phyloP scores from a whole-genome alignment of 495 filamentous ascomycete genomes.

The Aspergillus carlsbadensis region DNA sequence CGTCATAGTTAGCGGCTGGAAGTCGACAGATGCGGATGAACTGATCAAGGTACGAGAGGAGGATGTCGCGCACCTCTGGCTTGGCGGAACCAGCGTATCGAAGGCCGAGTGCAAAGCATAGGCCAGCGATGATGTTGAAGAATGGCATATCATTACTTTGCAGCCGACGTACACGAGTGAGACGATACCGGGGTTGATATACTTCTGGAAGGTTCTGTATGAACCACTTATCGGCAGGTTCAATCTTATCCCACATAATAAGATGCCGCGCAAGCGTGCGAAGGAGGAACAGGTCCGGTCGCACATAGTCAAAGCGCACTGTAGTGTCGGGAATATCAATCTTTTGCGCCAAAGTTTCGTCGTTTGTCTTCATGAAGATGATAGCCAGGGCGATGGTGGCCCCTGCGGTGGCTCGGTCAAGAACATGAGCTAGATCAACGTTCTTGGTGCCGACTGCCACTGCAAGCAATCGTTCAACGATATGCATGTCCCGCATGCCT shows the following conservation, averaged over 20 bases:
- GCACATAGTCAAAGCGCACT: conserved; percentile 89
- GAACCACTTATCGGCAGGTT: conserved; percentile 71
- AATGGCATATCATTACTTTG: conserved; percentile 82
- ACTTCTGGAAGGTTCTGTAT: conserved; percentile 64
- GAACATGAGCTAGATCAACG: conserved; percentile 82
- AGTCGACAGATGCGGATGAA: conserved; percentile 77
- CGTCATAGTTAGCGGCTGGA: conserved; percentile 71
- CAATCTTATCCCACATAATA: conserved; percentile 89
- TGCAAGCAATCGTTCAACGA: conserved; percentile 81
- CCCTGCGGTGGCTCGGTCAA: conserved; percentile 88
- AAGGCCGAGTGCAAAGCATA: conserved; percentile 82
- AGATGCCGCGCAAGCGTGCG: conserved; percentile 87
- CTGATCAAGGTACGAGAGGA: conserved; percentile 82
- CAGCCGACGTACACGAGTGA: conserved; percentile 55
- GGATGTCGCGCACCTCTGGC: conserved; percentile 67
- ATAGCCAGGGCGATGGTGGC: conserved; percentile 88
- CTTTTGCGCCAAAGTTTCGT: conserved; percentile 84
- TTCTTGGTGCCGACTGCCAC: conserved; percentile 85
- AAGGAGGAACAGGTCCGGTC: conserved; percentile 88
- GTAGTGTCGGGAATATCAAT: conserved; percentile 88
- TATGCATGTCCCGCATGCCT: conserved; percentile 90
- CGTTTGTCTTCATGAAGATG: conserved; percentile 96
- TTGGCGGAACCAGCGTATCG: conserved; percentile 85
- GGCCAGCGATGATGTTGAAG: conserved; percentile 85
- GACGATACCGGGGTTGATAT: conserved; percentile 55